Evolutionary conservation across 2,329 filamentous ascomycete species (phyloP).

Genomic region (Cordyceps javanica): DNA sequence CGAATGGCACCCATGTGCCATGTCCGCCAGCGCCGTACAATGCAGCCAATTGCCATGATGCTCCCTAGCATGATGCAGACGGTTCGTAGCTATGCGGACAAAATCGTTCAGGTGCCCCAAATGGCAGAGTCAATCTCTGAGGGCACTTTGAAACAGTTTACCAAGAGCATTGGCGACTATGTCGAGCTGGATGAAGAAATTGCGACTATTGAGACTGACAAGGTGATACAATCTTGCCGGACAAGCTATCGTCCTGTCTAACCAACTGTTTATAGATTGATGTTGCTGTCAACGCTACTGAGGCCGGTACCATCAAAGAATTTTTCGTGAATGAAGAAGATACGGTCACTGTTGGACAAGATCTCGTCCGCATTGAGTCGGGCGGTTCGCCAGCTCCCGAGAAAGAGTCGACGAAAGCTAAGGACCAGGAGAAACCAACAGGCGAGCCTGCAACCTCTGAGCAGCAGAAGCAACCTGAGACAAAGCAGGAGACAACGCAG

Average conservation of each 20-base stretch:
- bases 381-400: slow-evolving; percentile 48
- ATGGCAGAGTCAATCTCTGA: slow-evolving; percentile 99
- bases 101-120: slow-evolving; percentile 84
- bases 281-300: slow-evolving; percentile 89
- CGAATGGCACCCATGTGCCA: slow-evolving; percentile 39
- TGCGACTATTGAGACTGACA: slow-evolving; percentile 98
- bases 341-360: slow-evolving; percentile 90
- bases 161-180: slow-evolving; percentile 84
- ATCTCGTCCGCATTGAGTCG: slow-evolving; percentile 79
- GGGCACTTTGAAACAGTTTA: slow-evolving; percentile 92
- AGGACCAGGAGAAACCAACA: slow-evolving; percentile 18
- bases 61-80: slow-evolving; percentile 48
- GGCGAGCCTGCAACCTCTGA: slow-evolving; percentile 16
- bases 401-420: slow-evolving; percentile 34
- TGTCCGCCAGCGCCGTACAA: slow-evolving; percentile 22
- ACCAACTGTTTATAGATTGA: slow-evolving; percentile 63
- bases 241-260: not conserved
- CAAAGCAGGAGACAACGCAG: slow-evolving; percentile 22
- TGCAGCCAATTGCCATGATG: slow-evolving; percentile 30
- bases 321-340: slow-evolving; percentile 90
- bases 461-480: slow-evolving; percentile 22
- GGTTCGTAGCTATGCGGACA: slow-evolving; percentile 67
- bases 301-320: slow-evolving; percentile 86
- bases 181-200: slow-evolving; percentile 97
- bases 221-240: slow-evolving; percentile 48